Evolutionary conservation across 225 moss, liverwort and hornwort species (phyloP).

Genomic region (Bryum argenteum): DNA sequence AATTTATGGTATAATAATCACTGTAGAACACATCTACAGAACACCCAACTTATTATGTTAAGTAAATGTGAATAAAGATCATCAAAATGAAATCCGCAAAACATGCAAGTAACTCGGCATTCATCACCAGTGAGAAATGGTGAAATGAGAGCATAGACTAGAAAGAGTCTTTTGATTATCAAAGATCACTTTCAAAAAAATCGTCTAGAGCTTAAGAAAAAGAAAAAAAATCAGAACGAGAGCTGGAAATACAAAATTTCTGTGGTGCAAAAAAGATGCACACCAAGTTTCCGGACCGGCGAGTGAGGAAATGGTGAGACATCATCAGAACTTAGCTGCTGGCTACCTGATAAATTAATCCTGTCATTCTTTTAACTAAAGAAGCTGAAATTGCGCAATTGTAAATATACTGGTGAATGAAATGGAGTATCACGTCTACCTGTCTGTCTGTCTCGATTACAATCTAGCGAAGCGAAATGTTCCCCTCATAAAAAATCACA

Average conservation of each 20-base stretch:
- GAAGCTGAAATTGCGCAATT: conserved; percentile 18
- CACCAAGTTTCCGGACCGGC: not conserved
- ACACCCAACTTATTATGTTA: no score
- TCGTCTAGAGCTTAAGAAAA: not conserved
- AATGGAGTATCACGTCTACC: conserved; percentile 20
- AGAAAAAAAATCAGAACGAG: conserved; percentile 7
- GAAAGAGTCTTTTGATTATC: not conserved
- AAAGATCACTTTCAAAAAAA: conserved; percentile 9
- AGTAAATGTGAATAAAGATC: no score
- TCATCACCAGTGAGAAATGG: not conserved
- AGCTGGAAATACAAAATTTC: conserved; percentile 2
- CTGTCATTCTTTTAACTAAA: no score
- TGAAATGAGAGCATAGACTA: not conserved
- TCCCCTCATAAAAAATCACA: conserved; percentile 7
- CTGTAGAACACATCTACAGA: no score
- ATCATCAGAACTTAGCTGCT: not conserved
- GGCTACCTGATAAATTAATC: no score
- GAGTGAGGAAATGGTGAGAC: not conserved
- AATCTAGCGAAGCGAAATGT: not conserved
- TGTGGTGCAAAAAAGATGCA: conserved; percentile 13
- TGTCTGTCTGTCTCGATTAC: conserved; percentile 4
- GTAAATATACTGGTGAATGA: conserved; percentile 20
- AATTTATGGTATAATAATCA: no score
- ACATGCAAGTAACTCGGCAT: not conserved
- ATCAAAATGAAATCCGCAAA: no score